phyloP scores from a whole-genome alignment of 148 eudicot species.

The Cornus florida region DNA sequence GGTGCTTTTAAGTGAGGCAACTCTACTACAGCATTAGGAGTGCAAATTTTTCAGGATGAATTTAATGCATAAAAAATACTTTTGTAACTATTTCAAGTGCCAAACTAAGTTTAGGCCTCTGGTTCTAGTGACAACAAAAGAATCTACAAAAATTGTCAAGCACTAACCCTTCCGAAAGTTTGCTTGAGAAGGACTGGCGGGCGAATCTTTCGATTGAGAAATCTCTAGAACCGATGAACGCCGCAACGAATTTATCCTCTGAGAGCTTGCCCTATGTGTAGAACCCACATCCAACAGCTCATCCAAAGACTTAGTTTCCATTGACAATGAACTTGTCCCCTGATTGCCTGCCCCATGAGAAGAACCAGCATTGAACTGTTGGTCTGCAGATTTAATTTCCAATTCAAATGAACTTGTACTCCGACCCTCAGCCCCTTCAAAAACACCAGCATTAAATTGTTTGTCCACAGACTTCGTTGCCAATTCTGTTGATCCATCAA shows the following conservation, averaged over 20 bases:
- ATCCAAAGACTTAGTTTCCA: constrained; percentile 8
- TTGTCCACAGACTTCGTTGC: neutral
- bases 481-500: constrained; percentile 13
- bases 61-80: neutral
- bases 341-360: constrained; percentile 10
- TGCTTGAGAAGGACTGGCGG: constrained; percentile 21
- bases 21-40: neutral
- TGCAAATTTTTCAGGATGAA: neutral
- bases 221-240: constrained; percentile 24
- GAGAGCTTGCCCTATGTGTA: constrained; percentile 13
- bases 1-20: neutral
- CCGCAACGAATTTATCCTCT: constrained; percentile 13
- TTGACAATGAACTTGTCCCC: neutral
- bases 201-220: constrained; percentile 20
- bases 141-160: neutral
- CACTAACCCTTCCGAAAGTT: constrained; percentile 26
- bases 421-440: constrained; percentile 8
- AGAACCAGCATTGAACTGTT: neutral
- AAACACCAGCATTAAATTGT: neutral
- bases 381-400: neutral
- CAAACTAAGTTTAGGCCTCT: neutral
- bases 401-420: constrained; percentile 2
- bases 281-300: constrained; percentile 21
- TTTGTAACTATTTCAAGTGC: neutral
- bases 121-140: neutral